A percentile compares a stretch with the other conserved stretches of the same genome.
Evolutionary conservation across 139 green algal species (phyloP).

Genomic region (Eudorina sp.): DNA sequence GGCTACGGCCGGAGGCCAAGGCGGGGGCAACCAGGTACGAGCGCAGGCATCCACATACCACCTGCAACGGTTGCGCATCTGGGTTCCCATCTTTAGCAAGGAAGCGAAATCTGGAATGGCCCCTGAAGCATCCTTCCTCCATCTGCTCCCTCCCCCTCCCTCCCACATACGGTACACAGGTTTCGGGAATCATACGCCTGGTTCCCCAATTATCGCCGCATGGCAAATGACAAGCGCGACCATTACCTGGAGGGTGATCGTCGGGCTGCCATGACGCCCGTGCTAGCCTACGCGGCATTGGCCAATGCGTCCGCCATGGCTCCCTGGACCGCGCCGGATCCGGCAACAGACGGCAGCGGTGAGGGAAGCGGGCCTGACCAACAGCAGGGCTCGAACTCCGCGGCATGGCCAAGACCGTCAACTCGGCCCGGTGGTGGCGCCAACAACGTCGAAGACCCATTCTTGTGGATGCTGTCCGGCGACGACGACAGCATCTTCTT

Average conservation of each 20-base stretch:
- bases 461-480: conserved; percentile 27
- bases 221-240: conserved; percentile 38
- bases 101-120: background rate
- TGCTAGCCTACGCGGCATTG: conserved; percentile 19
- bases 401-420: background rate
- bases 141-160: background rate
- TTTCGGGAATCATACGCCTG: conserved; percentile 26
- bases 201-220: conserved; percentile 19
- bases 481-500: conserved; percentile 47
- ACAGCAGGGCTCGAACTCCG: background rate
- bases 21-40: background rate
- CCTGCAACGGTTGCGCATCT: background rate
- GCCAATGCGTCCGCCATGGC: background rate
- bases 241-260: conserved; percentile 44
- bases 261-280: conserved; percentile 26
- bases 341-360: background rate
- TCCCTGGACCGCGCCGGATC: background rate
- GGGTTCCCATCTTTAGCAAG: background rate
- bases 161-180: background rate
- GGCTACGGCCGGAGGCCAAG: background rate
- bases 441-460: background rate
- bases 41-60: too few species aligned
- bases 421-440: background rate
- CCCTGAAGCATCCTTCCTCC: background rate
- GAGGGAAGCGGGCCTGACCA: background rate